Evolutionary conservation across 1,284 basidiomycete genomes (phyloP), one percentile per base, ranked within the genome.

Genomic region (Rhizopogon parksii): DNA sequence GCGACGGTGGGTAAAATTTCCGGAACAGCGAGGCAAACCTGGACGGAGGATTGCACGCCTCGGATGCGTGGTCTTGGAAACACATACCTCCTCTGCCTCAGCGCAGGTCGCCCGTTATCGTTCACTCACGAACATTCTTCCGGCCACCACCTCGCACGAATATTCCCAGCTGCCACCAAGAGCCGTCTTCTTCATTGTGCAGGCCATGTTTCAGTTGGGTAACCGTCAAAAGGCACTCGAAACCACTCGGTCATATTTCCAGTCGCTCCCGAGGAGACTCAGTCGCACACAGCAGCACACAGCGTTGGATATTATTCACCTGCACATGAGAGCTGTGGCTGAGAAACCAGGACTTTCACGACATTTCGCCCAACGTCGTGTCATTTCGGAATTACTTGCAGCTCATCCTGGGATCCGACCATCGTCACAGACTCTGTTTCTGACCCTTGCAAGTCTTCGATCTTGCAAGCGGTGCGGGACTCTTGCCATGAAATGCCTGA

Each of bases 361-460:
- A 12, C 70, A 69, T 53, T 64, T 65, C 55, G 36, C 56, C 5
- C 61, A 60, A 47, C 58, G 73, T 51, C 64, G 71, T 58, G 65
- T 68, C 38, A 63, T 79, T 53, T 58, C 68, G 51, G 67, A 67
- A 19, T 68, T 85, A 36, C 57, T 83, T 39, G 59, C 59, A 19
- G 53, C 73, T 46, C 77, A 82, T 59, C 69, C 72, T 9, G 65
- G 65, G 49, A 60, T 88, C 35, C 68, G 59, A 30, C 85, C 86
- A 17, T 78, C 74, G 34, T 66, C 82, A n/a, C 72, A 68, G n/a
- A 87, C 86, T 1, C 61, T 88, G 19, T 77, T 74, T 58, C 66
- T 82, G 32, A 68, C 88, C 39, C 71, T 89, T 35, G 66, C 73
- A 35, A 71, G 74, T 47, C 68, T 89, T 46, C 66, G 65, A 46